These are phyloP conservation scores for Saussurea involucrata DNA, from an alignment of 129 eudicot species.

Conservation along the genomic window DNA sequence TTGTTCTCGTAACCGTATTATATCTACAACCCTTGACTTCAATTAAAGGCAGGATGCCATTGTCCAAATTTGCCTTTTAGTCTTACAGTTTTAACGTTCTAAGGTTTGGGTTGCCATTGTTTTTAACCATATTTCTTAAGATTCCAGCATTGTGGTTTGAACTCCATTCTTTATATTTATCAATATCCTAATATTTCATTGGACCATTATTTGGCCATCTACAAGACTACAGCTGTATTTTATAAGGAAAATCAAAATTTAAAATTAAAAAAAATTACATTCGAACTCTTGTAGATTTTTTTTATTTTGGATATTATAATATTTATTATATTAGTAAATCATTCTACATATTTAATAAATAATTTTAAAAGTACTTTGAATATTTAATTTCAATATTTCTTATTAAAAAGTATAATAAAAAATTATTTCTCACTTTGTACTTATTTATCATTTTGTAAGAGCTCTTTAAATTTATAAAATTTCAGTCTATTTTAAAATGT, in stretches of 20 bases:
- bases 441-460: too few species aligned
- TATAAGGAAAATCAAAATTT: not conserved
- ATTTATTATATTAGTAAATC: too few species aligned
- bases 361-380: too few species aligned
- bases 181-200: not conserved
- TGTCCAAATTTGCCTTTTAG: not conserved
- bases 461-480: too few species aligned
- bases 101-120: not conserved
- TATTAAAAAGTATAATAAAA: too few species aligned
- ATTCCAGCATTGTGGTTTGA: not conserved
- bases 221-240: too few species aligned
- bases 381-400: too few species aligned
- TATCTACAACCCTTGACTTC: not conserved
- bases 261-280: not conserved
- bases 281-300: too few species aligned
- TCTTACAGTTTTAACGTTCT: not conserved
- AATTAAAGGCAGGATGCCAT: constrained; percentile 14
- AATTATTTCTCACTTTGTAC: too few species aligned
- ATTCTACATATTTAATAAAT: too few species aligned
- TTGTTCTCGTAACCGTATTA: not conserved
- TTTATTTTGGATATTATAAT: too few species aligned
- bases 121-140: not conserved
- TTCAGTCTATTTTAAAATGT: too few species aligned
- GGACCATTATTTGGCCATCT: not conserved
- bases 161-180: not conserved